Evolutionary conservation across 1,284 basidiomycete species (phyloP).

Genomic region (Ganoderma lucidum): DNA sequence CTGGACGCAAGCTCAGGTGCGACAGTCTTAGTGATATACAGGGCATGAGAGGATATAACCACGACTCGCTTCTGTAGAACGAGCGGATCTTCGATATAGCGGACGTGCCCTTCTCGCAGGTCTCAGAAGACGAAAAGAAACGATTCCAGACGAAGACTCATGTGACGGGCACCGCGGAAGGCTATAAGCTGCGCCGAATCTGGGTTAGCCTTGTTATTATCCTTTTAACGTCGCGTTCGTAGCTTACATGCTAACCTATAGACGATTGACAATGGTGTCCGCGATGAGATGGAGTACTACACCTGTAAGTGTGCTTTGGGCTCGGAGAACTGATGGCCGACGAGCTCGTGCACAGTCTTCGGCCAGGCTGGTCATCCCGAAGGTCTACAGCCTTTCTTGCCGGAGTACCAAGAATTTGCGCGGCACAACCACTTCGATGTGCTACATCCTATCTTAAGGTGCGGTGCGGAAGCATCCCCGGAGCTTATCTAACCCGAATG

Average conservation of each 20-base stretch:
- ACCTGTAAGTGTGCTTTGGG: constrained; percentile 49
- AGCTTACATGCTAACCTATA: constrained; percentile 18
- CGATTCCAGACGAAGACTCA: constrained; percentile 53
- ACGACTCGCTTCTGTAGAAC: background rate
- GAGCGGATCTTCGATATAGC: constrained; percentile 64
- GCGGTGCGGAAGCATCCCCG: constrained; percentile 11
- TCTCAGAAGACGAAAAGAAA: constrained; percentile 59
- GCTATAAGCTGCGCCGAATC: constrained; percentile 57
- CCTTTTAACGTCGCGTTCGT: background rate
- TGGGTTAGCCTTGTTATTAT: constrained; percentile 42
- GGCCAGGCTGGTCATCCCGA: constrained; percentile 52
- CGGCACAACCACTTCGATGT: constrained; percentile 60
- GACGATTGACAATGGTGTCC: constrained; percentile 40
- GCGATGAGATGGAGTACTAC: constrained; percentile 65
- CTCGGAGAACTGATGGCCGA: background rate
- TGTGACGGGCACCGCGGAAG: constrained; percentile 54
- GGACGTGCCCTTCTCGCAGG: constrained; percentile 59
- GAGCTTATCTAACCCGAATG: constrained; percentile 1
- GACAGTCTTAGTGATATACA: background rate
- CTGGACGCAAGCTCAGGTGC: constrained; percentile 52
- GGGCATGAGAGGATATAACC: too few species aligned
- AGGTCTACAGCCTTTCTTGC: constrained; percentile 58
- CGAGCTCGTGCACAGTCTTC: constrained; percentile 46
- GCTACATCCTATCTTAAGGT: constrained; percentile 59
- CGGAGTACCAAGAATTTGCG: constrained; percentile 63